These are phyloP conservation scores for Aspergillus hortae DNA, from an alignment of 2,329 filamentous ascomycete genomes.

Conservation along the genomic window DNA sequence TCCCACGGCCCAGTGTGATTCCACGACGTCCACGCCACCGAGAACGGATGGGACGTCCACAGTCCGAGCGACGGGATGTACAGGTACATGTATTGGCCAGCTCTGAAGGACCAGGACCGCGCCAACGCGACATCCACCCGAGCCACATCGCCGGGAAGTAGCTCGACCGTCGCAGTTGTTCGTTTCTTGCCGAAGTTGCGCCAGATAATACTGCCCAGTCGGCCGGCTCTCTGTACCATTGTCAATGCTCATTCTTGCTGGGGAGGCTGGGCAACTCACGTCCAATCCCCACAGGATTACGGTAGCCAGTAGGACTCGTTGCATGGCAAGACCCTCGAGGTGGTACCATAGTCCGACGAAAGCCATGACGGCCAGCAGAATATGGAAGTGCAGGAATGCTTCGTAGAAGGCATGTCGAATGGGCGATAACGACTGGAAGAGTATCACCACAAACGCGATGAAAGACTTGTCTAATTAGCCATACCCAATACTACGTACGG, in stretches of 20 bases:
- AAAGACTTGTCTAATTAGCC: slow-evolving; percentile 23
- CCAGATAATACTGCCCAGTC: slow-evolving; percentile 48
- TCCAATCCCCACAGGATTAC: slow-evolving; percentile 33
- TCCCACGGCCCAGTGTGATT: slow-evolving; percentile 14
- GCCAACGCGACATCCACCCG: slow-evolving; percentile 38
- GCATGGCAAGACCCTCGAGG: slow-evolving; percentile 25
- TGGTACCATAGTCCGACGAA: slow-evolving; percentile 40
- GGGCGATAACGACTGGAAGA: slow-evolving; percentile 39
- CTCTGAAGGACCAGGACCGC: slow-evolving; percentile 28
- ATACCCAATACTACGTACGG: too few species aligned
- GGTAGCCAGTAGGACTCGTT: slow-evolving; percentile 28
- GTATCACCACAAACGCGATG: slow-evolving; percentile 36
- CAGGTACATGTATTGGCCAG: slow-evolving; percentile 55
- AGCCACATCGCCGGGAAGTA: slow-evolving; percentile 54
- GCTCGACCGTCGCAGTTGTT: slow-evolving; percentile 53
- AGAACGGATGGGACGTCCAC: slow-evolving; percentile 44
- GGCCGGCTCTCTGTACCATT: slow-evolving; percentile 36
- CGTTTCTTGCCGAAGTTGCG: slow-evolving; percentile 47
- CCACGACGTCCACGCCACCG: slow-evolving; percentile 37
- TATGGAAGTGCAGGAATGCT: slow-evolving; percentile 42
- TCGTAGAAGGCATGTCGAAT: slow-evolving; percentile 45
- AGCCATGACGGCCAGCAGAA: slow-evolving; percentile 36
- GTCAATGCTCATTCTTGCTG: slow-evolving; percentile 15
- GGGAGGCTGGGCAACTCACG: slow-evolving; percentile 14
- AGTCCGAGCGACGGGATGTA: slow-evolving; percentile 49